phyloP scores from a whole-genome alignment of 2,329 filamentous ascomycete species.

The Exophiala spinifera region DNA sequence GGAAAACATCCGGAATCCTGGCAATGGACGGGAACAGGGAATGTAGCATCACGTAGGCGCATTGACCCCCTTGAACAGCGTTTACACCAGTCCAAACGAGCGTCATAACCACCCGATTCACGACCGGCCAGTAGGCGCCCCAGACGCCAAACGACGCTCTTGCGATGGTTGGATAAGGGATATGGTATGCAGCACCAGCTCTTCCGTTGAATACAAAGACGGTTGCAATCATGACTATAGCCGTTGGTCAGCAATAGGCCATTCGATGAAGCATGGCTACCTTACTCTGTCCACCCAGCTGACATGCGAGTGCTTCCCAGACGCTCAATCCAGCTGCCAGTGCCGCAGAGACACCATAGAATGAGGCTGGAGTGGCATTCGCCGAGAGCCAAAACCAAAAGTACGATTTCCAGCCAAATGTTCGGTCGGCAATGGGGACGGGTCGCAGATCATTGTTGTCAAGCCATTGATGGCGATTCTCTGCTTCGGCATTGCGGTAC shows the following conservation, averaged over 20 bases:
- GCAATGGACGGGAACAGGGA: constrained; percentile 44
- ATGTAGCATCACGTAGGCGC: constrained; percentile 42
- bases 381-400: neutral
- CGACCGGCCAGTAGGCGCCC: constrained; percentile 44
- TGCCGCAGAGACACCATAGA: neutral
- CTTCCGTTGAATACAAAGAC: neutral
- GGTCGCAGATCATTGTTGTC: neutral
- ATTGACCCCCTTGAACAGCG: constrained; percentile 38
- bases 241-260: neutral
- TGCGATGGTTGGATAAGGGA: constrained; percentile 44
- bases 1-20: constrained; percentile 39
- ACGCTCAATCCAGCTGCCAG: neutral
- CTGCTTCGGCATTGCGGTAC: neutral
- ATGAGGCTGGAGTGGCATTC: neutral
- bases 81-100: constrained; percentile 33
- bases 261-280: neutral
- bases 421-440: neutral
- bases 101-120: constrained; percentile 43
- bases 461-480: neutral
- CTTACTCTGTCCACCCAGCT: neutral
- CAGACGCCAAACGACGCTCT: constrained; percentile 45
- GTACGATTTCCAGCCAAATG: neutral
- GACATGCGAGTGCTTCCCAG: neutral
- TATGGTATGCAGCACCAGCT: constrained; percentile 43
- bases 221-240: neutral